Percentiles rank a stretch among this genome's conserved stretches.
Evolutionary conservation across 2,329 filamentous ascomycete species (phyloP).

Genomic region (Leptographium wingfieldii): DNA sequence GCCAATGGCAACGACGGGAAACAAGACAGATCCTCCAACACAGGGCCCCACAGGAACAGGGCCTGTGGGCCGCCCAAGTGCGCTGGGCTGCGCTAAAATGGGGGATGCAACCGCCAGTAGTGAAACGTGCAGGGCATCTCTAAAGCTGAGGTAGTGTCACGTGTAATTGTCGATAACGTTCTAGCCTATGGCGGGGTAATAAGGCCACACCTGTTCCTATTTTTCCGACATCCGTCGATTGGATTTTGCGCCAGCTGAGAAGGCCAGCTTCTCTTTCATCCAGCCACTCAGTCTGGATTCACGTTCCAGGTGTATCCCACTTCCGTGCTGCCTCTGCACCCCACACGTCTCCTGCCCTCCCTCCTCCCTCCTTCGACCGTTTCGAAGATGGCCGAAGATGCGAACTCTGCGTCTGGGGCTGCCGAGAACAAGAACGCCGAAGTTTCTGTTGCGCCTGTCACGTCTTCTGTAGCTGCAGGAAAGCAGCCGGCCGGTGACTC

Average conservation of each 20-base stretch:
- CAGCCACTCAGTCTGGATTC: not conserved
- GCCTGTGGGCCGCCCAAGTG: no score
- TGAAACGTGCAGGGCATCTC: not conserved
- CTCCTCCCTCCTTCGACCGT: not conserved
- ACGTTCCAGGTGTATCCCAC: not conserved
- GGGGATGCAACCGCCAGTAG: not conserved
- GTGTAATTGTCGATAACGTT: not conserved
- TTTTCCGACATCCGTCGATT: not conserved
- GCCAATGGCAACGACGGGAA: not conserved
- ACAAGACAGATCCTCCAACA: not conserved
- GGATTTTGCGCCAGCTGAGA: not conserved
- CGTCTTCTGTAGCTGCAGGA: constrained; percentile 1
- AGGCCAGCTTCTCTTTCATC: not conserved
- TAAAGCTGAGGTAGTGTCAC: not conserved
- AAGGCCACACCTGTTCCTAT: not conserved
- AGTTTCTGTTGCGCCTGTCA: not conserved
- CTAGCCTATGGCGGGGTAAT: not conserved
- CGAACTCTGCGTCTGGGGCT: not conserved
- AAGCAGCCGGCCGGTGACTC: constrained; percentile 31
- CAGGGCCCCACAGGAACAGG: not conserved
- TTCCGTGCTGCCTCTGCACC: not conserved
- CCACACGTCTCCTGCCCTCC: not conserved
- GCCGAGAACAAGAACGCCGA: not conserved
- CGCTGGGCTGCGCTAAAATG: not conserved
- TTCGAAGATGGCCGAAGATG: not conserved